phyloP scores from a whole-genome alignment of 2,329 filamentous ascomycete genomes.

The Aspergillus aculeatus region DNA sequence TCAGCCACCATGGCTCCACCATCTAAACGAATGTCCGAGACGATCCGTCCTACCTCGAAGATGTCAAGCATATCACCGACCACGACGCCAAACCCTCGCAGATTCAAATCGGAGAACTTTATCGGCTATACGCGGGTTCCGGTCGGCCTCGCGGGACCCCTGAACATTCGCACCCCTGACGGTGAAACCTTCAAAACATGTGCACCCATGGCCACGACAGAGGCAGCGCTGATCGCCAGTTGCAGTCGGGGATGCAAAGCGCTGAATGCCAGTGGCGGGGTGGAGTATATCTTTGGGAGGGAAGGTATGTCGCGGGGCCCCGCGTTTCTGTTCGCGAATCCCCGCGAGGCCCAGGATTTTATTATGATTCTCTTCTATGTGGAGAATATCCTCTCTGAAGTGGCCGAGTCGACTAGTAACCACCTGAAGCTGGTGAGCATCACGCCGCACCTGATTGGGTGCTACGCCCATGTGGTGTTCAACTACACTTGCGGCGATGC shows the following conservation, averaged over 20 bases:
- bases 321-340: constrained; percentile 23
- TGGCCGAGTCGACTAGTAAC: constrained; percentile 9
- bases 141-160: constrained; percentile 8
- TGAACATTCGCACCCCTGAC: background rate
- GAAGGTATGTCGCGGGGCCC: constrained; percentile 26
- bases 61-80: background rate
- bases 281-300: constrained; percentile 19
- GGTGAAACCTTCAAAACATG: constrained; percentile 9
- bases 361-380: background rate
- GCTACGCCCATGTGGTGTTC: constrained; percentile 24
- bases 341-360: constrained; percentile 22
- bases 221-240: constrained; percentile 29
- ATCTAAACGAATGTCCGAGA: background rate
- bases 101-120: constrained; percentile 9
- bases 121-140: constrained; percentile 11
- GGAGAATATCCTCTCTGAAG: background rate
- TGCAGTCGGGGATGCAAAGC: constrained; percentile 33
- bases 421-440: constrained; percentile 9
- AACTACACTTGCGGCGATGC: constrained; percentile 28
- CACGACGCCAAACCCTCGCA: background rate
- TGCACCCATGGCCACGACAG: constrained; percentile 31
- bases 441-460: constrained; percentile 21
- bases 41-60: background rate
- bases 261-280: constrained; percentile 19
- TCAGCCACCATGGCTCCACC: background rate